Conservation (phyloP, 1,139 yeast genomes). For the Barnettozyma hawaiiensis region DNA sequence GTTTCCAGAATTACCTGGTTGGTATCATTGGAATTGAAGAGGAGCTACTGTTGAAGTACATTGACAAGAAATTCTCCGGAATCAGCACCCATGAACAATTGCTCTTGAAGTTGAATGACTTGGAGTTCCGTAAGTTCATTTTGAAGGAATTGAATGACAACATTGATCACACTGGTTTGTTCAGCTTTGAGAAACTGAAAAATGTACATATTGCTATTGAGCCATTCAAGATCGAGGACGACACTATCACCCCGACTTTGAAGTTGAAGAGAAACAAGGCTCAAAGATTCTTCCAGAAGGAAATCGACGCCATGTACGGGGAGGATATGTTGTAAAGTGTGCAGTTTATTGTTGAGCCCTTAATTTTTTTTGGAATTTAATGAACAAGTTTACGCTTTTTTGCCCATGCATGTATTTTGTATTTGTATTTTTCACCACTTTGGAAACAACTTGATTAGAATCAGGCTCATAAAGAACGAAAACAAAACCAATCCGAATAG, state of each 20-base stretch:
- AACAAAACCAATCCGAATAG: conserved; percentile 21
- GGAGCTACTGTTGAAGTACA: conserved; percentile 17
- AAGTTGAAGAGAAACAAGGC: conserved; percentile 50
- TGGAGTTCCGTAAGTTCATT: conserved; percentile 29
- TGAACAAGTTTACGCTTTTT: too few species aligned
- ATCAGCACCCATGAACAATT: conserved; percentile 25
- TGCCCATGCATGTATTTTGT: too few species aligned
- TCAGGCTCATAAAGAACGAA: conserved; percentile 29
- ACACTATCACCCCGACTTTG: conserved; percentile 51
- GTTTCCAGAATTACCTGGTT: conserved; percentile 39
- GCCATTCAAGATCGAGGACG: conserved; percentile 46
- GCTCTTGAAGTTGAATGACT: conserved; percentile 26
- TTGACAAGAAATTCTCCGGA: conserved; percentile 15
- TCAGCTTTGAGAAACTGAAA: conserved; percentile 44
- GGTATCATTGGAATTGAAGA: conserved; percentile 41
- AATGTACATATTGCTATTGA: conserved; percentile 43
- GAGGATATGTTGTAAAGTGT: conserved; percentile 31
- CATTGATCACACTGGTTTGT: conserved; percentile 30
- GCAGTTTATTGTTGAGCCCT: too few species aligned
- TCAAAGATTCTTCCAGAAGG: conserved; percentile 34
- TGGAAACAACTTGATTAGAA: conserved; percentile 34
- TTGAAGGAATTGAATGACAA: conserved; percentile 29
- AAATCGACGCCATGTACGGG: conserved; percentile 37
- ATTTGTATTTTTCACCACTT: conserved; percentile 25
- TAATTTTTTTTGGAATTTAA: too few species aligned